phyloP scores from a whole-genome alignment of 129 eudicot genomes.

The Chrysanthemum seticuspe region DNA sequence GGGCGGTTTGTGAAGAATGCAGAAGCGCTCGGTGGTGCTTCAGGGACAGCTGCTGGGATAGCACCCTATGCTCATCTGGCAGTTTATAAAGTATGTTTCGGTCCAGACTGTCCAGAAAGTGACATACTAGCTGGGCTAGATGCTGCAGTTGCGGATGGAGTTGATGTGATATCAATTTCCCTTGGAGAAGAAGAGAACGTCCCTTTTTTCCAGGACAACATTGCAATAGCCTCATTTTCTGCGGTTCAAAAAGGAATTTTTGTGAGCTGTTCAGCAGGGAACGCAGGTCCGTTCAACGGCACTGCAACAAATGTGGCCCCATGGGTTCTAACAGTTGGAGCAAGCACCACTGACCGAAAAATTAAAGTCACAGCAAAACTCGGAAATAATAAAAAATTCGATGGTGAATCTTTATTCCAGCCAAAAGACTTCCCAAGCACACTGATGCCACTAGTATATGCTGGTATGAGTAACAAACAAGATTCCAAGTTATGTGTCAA shows the following conservation, averaged over 20 bases:
- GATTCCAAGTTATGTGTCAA: conserved; percentile 22
- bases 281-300: conserved; percentile 22
- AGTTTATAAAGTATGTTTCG: conserved; percentile 26
- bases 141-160: conserved; percentile 41
- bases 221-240: conserved; percentile 32
- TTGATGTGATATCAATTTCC: conserved; percentile 40
- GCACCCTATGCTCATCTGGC: conserved; percentile 46
- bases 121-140: conserved; percentile 35
- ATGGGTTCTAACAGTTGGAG: conserved; percentile 47
- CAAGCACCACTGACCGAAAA: conserved; percentile 41
- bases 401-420: conserved; percentile 39
- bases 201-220: conserved; percentile 17
- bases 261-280: conserved; percentile 38
- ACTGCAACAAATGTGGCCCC: conserved; percentile 41
- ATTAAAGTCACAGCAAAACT: conserved; percentile 21
- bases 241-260: conserved; percentile 35
- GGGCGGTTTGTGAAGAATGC: conserved; percentile 37
- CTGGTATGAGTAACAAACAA: conserved; percentile 12
- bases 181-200: conserved; percentile 13
- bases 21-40: conserved; percentile 23
- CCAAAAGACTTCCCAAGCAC: conserved; percentile 24
- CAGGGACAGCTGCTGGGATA: conserved; percentile 34
- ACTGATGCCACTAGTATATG: conserved; percentile 21
- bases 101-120: conserved; percentile 26
- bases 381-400: conserved; percentile 19